Base-by-base conservation (phyloP, 2,329 filamentous ascomycete genomes). In the Cylindrodendrum hubeiense region DNA sequence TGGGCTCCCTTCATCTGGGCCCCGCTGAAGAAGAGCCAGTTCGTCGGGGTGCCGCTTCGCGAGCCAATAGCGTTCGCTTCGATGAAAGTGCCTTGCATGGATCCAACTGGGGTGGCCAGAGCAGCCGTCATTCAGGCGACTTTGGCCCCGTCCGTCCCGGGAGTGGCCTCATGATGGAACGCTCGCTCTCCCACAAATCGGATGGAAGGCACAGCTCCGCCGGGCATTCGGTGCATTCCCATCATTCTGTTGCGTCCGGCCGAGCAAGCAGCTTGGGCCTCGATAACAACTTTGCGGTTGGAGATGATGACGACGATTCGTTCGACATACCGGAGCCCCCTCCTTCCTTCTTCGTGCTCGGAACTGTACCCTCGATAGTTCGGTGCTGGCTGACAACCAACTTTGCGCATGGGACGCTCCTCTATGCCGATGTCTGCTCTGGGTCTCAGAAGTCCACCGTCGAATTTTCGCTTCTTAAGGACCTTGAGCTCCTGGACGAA, bases 1-100 rank as follows among this genome's bases (percentile, higher is more conserved):
- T 97, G 52, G 91, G 91, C 55, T 93, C 92, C 58, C 86, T 98
- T 63, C 93, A 95, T 64, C 85, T 98, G 7, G 95, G 97, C 2
- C 80, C 82, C 69, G 87, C 91, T 5, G 95, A 97, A 67, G 94
- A 98, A 67, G 92, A 95, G 76, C 93, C 93, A 33, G 90, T 94
- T 62, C 90, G 94, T 39, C 89, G 95, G 68, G 93, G 96, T 58
- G 93, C 93, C 21, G 92, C 94, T 19, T 99, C 96, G 19, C 89
- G 96, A 72, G 95, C 96, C 51, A 98, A 98, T 78, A 98, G 96
- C 76, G 96, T 99, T 71, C 93, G 96, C 39, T 99, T 99, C 75
- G 96, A 98, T 76, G 95, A 98, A 78, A 97, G 94, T 76, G 95
- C 95, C 15, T 90, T 97, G 72, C 94, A 97, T 73, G 92, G 93